Percentiles rank a stretch among this genome's conserved stretches.
Evolutionary conservation across 345 rosid genomes (phyloP).

Genomic region (Gossypium turneri): DNA sequence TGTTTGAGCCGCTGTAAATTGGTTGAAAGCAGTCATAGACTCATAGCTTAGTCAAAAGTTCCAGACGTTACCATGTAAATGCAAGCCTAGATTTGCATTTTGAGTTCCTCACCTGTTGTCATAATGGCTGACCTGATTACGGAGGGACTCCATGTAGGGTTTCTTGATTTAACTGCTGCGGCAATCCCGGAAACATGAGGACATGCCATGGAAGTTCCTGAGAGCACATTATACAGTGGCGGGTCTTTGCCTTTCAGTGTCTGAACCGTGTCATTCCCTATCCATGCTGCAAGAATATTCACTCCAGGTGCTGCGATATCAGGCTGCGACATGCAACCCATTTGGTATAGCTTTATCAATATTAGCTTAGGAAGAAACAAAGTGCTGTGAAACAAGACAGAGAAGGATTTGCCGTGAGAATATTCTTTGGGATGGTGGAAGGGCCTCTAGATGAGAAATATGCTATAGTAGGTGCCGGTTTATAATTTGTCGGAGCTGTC

Average conservation of each 20-base stretch:
- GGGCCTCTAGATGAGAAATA: constrained; percentile 86
- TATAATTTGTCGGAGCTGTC: constrained; percentile 36
- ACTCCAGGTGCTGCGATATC: constrained; percentile 87
- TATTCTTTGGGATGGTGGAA: constrained; percentile 47
- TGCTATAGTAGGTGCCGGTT: constrained; percentile 64
- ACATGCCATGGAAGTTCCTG: constrained; percentile 87
- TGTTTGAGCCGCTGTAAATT: constrained; percentile 47
- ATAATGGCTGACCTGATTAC: constrained; percentile 74
- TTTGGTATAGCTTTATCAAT: neutral
- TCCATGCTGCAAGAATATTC: constrained; percentile 72
- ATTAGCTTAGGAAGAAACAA: neutral
- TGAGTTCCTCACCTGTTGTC: constrained; percentile 57
- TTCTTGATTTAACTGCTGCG: constrained; percentile 48
- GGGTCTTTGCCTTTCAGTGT: constrained; percentile 39
- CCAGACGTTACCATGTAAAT: neutral
- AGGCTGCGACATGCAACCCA: constrained; percentile 46
- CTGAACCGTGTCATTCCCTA: constrained; percentile 38
- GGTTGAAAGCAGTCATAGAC: neutral
- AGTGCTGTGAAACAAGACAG: neutral
- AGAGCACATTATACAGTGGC: constrained; percentile 45
- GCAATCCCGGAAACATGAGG: constrained; percentile 75
- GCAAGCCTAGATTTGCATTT: neutral
- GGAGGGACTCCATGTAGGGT: constrained; percentile 62
- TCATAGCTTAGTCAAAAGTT: neutral
- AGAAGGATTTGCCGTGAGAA: constrained; percentile 58